phyloP scores from a whole-genome alignment of 2,329 filamentous ascomycete species.

The Colletotrichum sp. region DNA sequence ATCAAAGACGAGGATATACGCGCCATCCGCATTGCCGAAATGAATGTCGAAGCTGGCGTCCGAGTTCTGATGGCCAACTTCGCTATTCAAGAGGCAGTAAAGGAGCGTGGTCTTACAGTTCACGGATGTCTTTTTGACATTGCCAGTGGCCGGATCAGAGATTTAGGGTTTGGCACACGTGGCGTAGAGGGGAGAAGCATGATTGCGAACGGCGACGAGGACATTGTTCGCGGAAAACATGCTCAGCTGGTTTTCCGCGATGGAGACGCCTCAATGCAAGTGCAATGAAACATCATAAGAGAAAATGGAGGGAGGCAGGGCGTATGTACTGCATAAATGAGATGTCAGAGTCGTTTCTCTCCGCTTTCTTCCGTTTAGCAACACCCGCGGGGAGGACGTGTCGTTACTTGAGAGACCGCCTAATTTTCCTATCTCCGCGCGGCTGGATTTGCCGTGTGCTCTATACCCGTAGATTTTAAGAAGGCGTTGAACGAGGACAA shows the following conservation, averaged over 20 bases:
- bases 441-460: neutral
- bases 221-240: conserved; percentile 53
- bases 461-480: neutral
- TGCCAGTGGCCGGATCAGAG: conserved; percentile 49
- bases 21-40: conserved; percentile 70
- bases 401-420: neutral
- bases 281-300: conserved; percentile 5
- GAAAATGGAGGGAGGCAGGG: neutral
- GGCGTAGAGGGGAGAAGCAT: conserved; percentile 1
- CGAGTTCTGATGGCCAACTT: conserved; percentile 71
- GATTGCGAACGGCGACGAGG: conserved; percentile 23
- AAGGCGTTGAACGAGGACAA: neutral
- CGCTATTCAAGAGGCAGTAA: conserved; percentile 72
- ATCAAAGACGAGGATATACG: conserved; percentile 60
- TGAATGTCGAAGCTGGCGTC: conserved; percentile 77
- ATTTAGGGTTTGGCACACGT: conserved; percentile 51
- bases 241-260: conserved; percentile 56
- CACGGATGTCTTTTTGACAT: conserved; percentile 81
- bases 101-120: conserved; percentile 72
- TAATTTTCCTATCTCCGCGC: neutral
- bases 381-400: neutral
- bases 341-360: neutral
- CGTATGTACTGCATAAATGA: neutral
- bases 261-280: conserved; percentile 41
- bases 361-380: neutral